Evolutionary conservation across 2,329 filamentous ascomycete genomes (phyloP).

Genomic region (Paecilomyces fulvus): DNA sequence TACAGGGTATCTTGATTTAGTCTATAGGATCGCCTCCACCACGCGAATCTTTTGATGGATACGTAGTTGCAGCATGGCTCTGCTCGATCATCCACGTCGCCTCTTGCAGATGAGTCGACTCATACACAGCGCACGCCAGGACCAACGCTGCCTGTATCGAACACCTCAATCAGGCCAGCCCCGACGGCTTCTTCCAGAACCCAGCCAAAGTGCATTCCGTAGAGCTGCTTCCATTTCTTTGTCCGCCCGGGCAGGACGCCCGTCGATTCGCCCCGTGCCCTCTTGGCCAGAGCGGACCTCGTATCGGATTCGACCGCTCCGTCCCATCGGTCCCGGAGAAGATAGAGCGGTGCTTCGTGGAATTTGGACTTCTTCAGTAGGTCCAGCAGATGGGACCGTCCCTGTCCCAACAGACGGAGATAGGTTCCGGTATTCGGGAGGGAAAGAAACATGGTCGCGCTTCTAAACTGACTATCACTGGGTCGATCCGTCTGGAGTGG

Average conservation of each 20-base stretch:
- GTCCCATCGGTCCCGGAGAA: slow-evolving; percentile 55
- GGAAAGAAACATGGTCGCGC: slow-evolving; percentile 42
- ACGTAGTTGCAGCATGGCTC: neutral
- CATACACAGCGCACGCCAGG: slow-evolving; percentile 40
- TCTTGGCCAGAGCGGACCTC: slow-evolving; percentile 42
- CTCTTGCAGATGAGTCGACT: neutral
- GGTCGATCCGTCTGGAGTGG: neutral
- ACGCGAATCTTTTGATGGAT: neutral
- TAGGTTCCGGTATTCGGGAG: slow-evolving; percentile 54
- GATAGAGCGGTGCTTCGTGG: slow-evolving; percentile 45
- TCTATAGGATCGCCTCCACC: neutral
- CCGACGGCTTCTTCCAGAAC: slow-evolving; percentile 53
- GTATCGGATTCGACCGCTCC: slow-evolving; percentile 46
- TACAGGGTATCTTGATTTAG: neutral
- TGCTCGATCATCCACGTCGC: neutral
- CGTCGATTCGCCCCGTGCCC: slow-evolving; percentile 47
- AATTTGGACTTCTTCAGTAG: slow-evolving; percentile 46
- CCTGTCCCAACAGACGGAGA: slow-evolving; percentile 47
- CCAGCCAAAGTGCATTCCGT: slow-evolving; percentile 54
- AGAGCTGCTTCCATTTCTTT: slow-evolving; percentile 55
- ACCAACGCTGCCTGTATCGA: slow-evolving; percentile 56
- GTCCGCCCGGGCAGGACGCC: slow-evolving; percentile 51
- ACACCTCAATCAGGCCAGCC: slow-evolving; percentile 52
- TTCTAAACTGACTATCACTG: slow-evolving; percentile 11
- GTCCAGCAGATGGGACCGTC: slow-evolving; percentile 46